Evolutionary conservation across 306 rosid genomes (phyloP), one percentile per base, ranked within the genome.

Genomic region (Medicago lupulina): DNA sequence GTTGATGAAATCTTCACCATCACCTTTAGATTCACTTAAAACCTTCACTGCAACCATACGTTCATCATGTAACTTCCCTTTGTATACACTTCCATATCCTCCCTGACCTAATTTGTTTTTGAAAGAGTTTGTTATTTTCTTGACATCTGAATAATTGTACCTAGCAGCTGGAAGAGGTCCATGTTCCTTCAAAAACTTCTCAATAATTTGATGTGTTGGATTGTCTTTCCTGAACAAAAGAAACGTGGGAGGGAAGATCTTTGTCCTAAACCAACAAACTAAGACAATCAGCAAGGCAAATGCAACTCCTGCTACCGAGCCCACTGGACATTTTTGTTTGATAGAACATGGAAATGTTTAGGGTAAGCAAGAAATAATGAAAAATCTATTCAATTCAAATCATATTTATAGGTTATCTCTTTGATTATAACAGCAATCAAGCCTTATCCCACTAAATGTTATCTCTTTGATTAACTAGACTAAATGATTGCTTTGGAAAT

Each of bases 1-100:
- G 14, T 83, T 83, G 49, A 86, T 76, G 51, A 86, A 86, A 7
- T 81, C 87, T 18, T 86, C 80, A 1, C 84, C 86, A 1, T 72
- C 43, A 5, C 58, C 81, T 47, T 79, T 78, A 5, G 60, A 41
- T 49, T 79, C 62, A 55, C 47, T 81, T 50, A 83, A 46, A 5
- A 81, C 40, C 70, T 83, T 86, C n/a, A 83, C 84, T 0, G 87
- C 87, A 7, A 86, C 90, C 3, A 5, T 50, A 31, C 50, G 1
- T 4, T 80, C 86, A 72, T 86, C 76, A 0, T 34, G 3, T 28
- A 83, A 57, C 46, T 59, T 81, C 1, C 90, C 89, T 67, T 71
- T 86, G 75, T 80, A 86, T 1, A 86, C 89, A 21, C 79, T 49
- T 4, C 79, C 79, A 2, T 50, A 86, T 2, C 85, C 85, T 5